These are phyloP conservation scores for Suillus decipiens DNA, from an alignment of 768 basidiomycete species.

Conservation along the genomic window DNA sequence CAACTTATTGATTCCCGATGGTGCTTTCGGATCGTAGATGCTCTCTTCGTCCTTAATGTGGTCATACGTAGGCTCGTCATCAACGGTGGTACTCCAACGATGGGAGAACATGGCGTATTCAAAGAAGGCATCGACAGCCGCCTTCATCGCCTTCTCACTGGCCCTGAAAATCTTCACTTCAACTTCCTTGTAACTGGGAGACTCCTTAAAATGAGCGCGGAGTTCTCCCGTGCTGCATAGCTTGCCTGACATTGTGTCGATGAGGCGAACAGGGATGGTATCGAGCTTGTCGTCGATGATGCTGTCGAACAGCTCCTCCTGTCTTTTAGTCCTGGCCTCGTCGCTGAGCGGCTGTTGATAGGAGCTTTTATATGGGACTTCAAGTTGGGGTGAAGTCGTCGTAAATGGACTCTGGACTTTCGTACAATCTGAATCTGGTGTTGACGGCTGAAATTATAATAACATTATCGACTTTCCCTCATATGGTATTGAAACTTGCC, in stretches of 20 bases:
- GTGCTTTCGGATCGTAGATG: not conserved
- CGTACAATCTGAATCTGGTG: not conserved
- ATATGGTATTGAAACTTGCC: not conserved
- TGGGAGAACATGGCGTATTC: slow-evolving; percentile 14
- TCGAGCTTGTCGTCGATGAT: not conserved
- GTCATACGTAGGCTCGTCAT: slow-evolving; percentile 4
- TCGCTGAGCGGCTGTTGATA: not conserved
- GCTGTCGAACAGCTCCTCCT: not conserved
- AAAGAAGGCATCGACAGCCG: slow-evolving; percentile 1
- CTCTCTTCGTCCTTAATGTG: not conserved
- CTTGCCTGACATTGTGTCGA: slow-evolving; percentile 3
- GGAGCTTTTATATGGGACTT: not conserved
- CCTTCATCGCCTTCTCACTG: not conserved
- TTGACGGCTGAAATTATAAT: not conserved
- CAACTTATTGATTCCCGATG: slow-evolving; percentile 18
- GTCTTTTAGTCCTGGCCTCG: not conserved
- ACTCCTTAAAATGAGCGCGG: not conserved
- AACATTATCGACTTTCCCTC: not conserved
- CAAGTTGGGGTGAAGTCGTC: not conserved
- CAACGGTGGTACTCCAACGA: slow-evolving; percentile 5
- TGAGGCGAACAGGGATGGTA: slow-evolving; percentile 2
- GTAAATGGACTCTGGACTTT: not conserved
- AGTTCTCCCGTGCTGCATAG: not conserved
- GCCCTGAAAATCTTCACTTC: not conserved
- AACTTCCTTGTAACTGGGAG: not conserved